phyloP scores from a whole-genome alignment of 805 yeast species.

The Kazachstania viticola region DNA sequence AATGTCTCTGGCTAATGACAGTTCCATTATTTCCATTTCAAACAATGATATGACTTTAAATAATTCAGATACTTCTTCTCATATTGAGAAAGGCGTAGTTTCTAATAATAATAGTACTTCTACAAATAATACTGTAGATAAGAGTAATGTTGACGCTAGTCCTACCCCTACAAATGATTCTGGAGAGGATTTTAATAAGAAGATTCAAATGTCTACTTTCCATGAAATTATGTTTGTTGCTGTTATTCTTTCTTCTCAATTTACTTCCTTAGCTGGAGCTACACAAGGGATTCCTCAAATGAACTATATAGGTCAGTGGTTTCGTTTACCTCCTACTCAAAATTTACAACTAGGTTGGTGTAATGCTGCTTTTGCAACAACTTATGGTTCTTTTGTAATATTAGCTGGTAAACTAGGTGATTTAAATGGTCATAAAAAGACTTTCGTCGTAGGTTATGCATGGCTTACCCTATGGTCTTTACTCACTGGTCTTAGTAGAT shows the following conservation, averaged over 20 bases:
- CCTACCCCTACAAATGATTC: no score
- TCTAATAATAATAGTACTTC: no score
- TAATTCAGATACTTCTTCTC: no score
- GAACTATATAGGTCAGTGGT: slow-evolving; percentile 2
- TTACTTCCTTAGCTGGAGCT: slow-evolving; percentile 6
- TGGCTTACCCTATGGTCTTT: slow-evolving; percentile 51
- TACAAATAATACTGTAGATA: no score
- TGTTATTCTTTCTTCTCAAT: slow-evolving; percentile 4
- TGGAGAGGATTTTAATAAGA: no score
- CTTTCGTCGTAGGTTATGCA: slow-evolving; percentile 42
- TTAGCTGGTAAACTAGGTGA: slow-evolving; percentile 65
- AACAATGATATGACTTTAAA: no score
- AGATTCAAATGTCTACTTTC: not conserved
- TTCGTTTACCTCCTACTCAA: slow-evolving; percentile 2
- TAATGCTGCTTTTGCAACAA: slow-evolving; percentile 8
- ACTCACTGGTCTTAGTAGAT: slow-evolving; percentile 41
- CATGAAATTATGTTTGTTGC: slow-evolving; percentile 5
- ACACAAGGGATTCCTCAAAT: slow-evolving; percentile 7
- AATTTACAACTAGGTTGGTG: slow-evolving; percentile 7
- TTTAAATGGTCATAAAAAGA: slow-evolving; percentile 45
- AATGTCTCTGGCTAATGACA: no score
- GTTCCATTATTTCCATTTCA: no score
- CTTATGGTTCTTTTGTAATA: slow-evolving; percentile 51
- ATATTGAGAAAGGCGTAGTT: no score
- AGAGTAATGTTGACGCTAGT: no score